Evolutionary conservation across 2,329 filamentous ascomycete genomes (phyloP).

Genomic region (Aspergillus sp.): DNA sequence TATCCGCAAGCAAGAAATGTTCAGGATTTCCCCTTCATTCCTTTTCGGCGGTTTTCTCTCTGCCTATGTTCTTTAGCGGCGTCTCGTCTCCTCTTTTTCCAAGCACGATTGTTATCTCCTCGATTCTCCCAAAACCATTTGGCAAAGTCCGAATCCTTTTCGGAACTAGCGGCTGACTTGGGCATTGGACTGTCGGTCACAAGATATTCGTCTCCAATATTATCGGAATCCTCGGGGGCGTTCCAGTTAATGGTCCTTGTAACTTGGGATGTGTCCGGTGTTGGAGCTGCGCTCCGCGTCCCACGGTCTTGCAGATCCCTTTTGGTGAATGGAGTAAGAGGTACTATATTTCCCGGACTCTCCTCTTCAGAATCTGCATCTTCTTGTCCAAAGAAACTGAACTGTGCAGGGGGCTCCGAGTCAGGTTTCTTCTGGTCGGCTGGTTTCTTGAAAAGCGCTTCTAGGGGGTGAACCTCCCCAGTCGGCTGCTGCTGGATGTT

Average conservation of each 20-base stretch:
- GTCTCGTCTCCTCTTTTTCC: constrained; percentile 58
- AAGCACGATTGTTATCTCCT: constrained; percentile 51
- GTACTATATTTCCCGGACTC: constrained; percentile 46
- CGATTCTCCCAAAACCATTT: constrained; percentile 62
- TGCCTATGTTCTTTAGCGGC: constrained; percentile 61
- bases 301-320: constrained; percentile 68
- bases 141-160: constrained; percentile 56
- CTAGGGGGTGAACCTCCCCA: constrained; percentile 72
- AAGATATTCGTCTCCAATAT: constrained; percentile 23
- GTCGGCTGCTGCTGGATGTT: constrained; percentile 3
- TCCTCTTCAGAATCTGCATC: constrained; percentile 49
- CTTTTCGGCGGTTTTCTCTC: constrained; percentile 57
- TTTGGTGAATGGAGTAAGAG: constrained; percentile 80
- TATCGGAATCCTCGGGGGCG: constrained; percentile 16
- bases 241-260: constrained; percentile 40
- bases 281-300: constrained; percentile 86
- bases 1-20: background rate
- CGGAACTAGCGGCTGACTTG: constrained; percentile 17
- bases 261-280: constrained; percentile 85
- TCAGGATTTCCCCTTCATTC: constrained; percentile 40
- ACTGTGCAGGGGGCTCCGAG: constrained; percentile 56
- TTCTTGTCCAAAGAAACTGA: constrained; percentile 75
- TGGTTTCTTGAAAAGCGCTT: constrained; percentile 83
- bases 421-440: constrained; percentile 45
- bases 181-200: constrained; percentile 25